phyloP scores from a whole-genome alignment of 176 grass and related monocot species.

The Cenchrus americanus region DNA sequence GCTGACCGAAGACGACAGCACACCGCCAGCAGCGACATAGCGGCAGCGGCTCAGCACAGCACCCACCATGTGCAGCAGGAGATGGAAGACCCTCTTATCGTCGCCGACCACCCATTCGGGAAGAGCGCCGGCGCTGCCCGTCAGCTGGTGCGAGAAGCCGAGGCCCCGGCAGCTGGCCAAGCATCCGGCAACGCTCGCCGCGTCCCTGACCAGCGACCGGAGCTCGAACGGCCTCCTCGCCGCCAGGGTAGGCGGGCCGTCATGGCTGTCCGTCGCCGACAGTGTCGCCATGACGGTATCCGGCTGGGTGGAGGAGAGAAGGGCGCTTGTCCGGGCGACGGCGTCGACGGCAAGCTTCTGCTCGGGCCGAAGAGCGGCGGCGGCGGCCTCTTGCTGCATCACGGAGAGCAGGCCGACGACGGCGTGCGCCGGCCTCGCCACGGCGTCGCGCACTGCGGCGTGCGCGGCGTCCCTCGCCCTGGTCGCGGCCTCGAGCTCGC shows the following conservation, averaged over 20 bases:
- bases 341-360: constrained; percentile 67
- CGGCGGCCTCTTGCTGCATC: constrained; percentile 38
- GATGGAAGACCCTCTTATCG: constrained; percentile 63
- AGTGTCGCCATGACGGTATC: constrained; percentile 62
- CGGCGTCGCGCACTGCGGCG: constrained; percentile 57
- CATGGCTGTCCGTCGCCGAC: not conserved
- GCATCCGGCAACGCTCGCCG: constrained; percentile 34
- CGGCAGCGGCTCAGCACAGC: constrained; percentile 20
- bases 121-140: not conserved
- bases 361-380: constrained; percentile 42
- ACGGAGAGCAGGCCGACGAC: constrained; percentile 73
- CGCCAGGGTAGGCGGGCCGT: not conserved
- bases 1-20: constrained; percentile 33
- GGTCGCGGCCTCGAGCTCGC: constrained; percentile 54
- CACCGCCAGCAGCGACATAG: not conserved
- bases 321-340: constrained; percentile 48
- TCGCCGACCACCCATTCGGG: constrained; percentile 61
- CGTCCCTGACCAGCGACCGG: constrained; percentile 39
- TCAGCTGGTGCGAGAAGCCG: constrained; percentile 35
- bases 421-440: constrained; percentile 60
- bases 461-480: constrained; percentile 59
- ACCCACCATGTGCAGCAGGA: constrained; percentile 63
- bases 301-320: constrained; percentile 60
- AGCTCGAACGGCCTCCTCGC: constrained; percentile 40
- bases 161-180: constrained; percentile 34